Evolutionary conservation across 306 rosid genomes (phyloP), one percentile per base, ranked within the genome.

Genomic region (Sesbania bispinosa): DNA sequence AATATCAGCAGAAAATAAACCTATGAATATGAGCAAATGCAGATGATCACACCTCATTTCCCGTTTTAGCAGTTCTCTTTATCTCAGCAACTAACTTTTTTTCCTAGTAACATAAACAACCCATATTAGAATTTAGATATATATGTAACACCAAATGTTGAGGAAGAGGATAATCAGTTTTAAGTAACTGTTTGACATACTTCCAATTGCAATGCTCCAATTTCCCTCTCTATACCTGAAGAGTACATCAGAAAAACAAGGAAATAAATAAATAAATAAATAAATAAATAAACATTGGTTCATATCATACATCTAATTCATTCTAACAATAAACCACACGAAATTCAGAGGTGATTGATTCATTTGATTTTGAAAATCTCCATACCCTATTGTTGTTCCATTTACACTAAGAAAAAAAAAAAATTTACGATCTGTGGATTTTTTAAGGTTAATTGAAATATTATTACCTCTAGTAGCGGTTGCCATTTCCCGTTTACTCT

Each of bases 51-150:
- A 92, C 97, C 81, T 95, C 97, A 42, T 89, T 95, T 74, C 99
- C 99, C 0, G 93, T 89, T 77, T 95, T 95, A 54, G 99, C 97
- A 60, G 99, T 95, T 86, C 89, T 88, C 87, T 95, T 95, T 61
- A 95, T 95, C 90, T 95, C 99, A 51, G 92, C 93, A 20, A 95
- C 84, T 24, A 95, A 93, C 75, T 88, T 95, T 43, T 89, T 95
- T 76, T 95, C 99, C 99, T 95, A 79, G 68, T 35, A 81, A 53
- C 36, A 80, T 7, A 67, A 73, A 68, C 9, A 58, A 45, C 4
- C 43, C 36, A 87, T 4, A 77, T 75, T 43, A 85, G 32, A 1
- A 15, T 10, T 7, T 29, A 14, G 23, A 30, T 3, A 7, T 1
- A 29, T 29, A 47, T 42, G 38, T 33, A 62, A 62, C 57, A 41